A percentile compares a stretch with the other conserved stretches of the same genome.
Evolutionary conservation across 495 filamentous ascomycete species (phyloP).

Genomic region (Xeromyces bisporus): DNA sequence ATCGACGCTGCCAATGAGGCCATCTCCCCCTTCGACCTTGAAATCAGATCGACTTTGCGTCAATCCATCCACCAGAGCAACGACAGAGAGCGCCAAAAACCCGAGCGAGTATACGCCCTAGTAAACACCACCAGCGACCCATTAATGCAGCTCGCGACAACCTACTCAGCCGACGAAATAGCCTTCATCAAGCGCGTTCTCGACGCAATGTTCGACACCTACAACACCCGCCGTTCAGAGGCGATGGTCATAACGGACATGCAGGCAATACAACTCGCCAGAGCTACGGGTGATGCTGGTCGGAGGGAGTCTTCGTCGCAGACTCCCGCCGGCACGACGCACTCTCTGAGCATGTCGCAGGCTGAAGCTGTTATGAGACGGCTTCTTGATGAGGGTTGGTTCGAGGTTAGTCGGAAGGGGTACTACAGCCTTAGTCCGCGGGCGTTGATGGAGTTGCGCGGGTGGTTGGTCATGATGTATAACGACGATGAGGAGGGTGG

Average conservation of each 20-base stretch:
- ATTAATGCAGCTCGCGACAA: conserved; percentile 74
- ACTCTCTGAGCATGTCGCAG: conserved; percentile 54
- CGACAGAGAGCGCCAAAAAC: conserved; percentile 2
- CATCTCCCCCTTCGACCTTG: conserved; percentile 66
- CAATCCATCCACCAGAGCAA: conserved; percentile 28
- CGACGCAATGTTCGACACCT: conserved; percentile 78
- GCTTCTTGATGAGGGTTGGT: conserved; percentile 69
- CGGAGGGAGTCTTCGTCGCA: conserved; percentile 24
- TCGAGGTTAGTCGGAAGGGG: conserved; percentile 50
- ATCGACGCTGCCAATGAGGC: conserved; percentile 50
- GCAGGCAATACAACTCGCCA: conserved; percentile 42
- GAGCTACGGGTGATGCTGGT: conserved; percentile 13
- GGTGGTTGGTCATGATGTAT: conserved; percentile 70
- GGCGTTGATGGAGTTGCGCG: conserved; percentile 66
- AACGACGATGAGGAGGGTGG: conserved; percentile 47
- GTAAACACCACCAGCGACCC: conserved; percentile 81
- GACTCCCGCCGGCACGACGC: conserved; percentile 20
- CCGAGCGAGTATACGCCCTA: conserved; percentile 45
- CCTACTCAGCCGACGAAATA: conserved; percentile 67
- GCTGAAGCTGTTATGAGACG: conserved; percentile 53
- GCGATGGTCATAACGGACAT: conserved; percentile 62
- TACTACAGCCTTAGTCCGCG: conserved; percentile 63
- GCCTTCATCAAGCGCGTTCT: conserved; percentile 75
- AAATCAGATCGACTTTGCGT: conserved; percentile 56
- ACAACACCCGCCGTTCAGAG: conserved; percentile 61